A percentile compares a stretch with the other conserved stretches of the same genome.
phyloP scores from a whole-genome alignment of 768 basidiomycete species.

The Phaeotremella fagi region DNA sequence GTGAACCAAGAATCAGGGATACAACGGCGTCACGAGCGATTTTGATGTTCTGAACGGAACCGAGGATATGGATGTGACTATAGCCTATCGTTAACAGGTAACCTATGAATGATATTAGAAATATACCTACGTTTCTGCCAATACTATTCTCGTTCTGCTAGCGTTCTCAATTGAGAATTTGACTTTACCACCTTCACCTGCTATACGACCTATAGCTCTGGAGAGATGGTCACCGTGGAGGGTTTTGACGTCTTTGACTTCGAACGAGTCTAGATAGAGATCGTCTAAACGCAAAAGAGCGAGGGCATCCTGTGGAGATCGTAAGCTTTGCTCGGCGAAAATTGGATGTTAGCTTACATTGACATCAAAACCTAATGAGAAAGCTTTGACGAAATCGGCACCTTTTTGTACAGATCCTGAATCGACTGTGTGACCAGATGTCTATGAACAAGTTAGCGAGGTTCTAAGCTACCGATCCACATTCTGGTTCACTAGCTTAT shows the following conservation, averaged over 20 bases:
- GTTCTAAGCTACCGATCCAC: neutral
- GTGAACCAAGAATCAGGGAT: slow-evolving; percentile 88
- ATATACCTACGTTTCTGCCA: slow-evolving; percentile 83
- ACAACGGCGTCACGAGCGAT: slow-evolving; percentile 94
- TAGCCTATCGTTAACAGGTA: too few relatives aligned
- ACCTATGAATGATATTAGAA: neutral
- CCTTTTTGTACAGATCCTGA: slow-evolving; percentile 92
- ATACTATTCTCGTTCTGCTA: slow-evolving; percentile 91
- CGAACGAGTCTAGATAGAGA: slow-evolving; percentile 95
- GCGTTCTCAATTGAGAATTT: slow-evolving; percentile 98
- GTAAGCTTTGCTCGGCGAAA: neutral
- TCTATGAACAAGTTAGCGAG: too few relatives aligned
- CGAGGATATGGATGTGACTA: slow-evolving; percentile 97
- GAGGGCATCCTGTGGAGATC: slow-evolving; percentile 85
- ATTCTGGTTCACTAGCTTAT: neutral
- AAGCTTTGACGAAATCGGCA: slow-evolving; percentile 94
- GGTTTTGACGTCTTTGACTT: slow-evolving; percentile 98
- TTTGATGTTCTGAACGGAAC: slow-evolving; percentile 98
- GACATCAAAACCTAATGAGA: slow-evolving; percentile 87
- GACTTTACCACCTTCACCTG: slow-evolving; percentile 96
- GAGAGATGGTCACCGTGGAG: slow-evolving; percentile 95
- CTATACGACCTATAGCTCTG: slow-evolving; percentile 98
- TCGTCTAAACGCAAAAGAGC: slow-evolving; percentile 93
- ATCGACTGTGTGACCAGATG: slow-evolving; percentile 90
- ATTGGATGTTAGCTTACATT: slow-evolving; percentile 57